Percentiles rank a stretch among this genome's conserved stretches.
phyloP scores from a whole-genome alignment of 345 rosid species.

The Turritis glabra region DNA sequence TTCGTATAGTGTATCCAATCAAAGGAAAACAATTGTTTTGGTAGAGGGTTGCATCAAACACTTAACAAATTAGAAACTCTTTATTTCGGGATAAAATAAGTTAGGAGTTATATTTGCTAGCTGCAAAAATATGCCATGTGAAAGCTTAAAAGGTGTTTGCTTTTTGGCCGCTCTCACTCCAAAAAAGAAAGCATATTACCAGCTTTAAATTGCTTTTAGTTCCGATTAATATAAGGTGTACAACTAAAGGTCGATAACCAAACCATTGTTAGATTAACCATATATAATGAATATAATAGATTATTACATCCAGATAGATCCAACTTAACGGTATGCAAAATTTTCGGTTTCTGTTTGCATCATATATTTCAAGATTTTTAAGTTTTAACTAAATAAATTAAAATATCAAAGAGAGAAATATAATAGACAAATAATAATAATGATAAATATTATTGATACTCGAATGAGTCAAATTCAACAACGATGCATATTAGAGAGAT shows the following conservation, averaged over 20 bases:
- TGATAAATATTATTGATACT: constrained; percentile 21
- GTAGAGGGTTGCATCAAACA: neutral
- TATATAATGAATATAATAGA: neutral
- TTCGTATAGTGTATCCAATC: neutral
- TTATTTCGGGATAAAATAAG: neutral
- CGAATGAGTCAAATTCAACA: constrained; percentile 28
- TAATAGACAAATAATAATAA: neutral
- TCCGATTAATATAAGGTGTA: neutral
- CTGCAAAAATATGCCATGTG: constrained; percentile 23
- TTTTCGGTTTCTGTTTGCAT: constrained; percentile 9
- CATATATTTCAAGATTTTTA: neutral
- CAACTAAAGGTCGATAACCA: neutral
- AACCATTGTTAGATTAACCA: neutral
- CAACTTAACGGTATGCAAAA: constrained; percentile 8
- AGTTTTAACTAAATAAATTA: neutral
- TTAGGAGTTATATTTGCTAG: neutral
- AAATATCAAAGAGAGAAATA: neutral
- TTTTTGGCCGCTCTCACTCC: constrained; percentile 8
- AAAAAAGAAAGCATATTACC: constrained; percentile 1
- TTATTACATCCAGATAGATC: constrained; percentile 6
- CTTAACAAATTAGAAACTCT: neutral
- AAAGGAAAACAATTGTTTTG: neutral
- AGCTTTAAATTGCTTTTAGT: constrained; percentile 34
- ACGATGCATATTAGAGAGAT: constrained; percentile 7
- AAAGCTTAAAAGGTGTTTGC: constrained; percentile 25